Percentiles rank a stretch among this genome's conserved stretches.
Conservation (phyloP, 176 grass and related monocot species). For the Musa schizocarpa region DNA sequence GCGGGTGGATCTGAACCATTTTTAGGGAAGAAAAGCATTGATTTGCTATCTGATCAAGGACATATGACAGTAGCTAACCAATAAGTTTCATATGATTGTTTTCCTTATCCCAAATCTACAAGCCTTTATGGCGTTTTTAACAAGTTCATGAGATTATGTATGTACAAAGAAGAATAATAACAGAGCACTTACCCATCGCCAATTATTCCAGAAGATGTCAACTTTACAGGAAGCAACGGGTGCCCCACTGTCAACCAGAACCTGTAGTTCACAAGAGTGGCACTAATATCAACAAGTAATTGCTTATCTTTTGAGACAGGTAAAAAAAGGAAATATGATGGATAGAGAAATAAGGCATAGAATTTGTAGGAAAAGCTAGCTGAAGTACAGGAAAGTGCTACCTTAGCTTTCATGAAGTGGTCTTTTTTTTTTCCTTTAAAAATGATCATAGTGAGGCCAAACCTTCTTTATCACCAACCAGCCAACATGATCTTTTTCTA, state of each 20-base stretch:
- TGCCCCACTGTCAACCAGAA: constrained; percentile 65
- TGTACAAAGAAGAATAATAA: not conserved
- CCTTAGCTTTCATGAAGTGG: not conserved
- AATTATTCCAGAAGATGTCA: constrained; percentile 33
- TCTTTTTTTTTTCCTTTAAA: not conserved
- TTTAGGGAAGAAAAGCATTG: too few species aligned
- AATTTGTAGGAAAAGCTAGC: not conserved
- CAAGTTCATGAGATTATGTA: not conserved
- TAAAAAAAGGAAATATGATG: not conserved
- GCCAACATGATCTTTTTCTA: too few species aligned
- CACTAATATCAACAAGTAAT: not conserved
- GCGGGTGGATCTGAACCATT: too few species aligned
- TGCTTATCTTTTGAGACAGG: not conserved
- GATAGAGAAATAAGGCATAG: not conserved
- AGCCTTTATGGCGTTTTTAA: not conserved
- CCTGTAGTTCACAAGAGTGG: constrained; percentile 30
- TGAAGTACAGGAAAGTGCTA: not conserved
- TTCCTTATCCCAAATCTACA: not conserved
- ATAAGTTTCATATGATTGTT: too few species aligned
- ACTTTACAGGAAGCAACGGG: constrained; percentile 36
- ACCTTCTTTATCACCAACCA: too few species aligned
- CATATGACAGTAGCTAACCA: too few species aligned
- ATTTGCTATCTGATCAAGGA: too few species aligned
- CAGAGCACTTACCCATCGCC: constrained; percentile 51
- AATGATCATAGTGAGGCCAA: too few species aligned